Percentiles rank a stretch among this genome's conserved stretches.
Evolutionary conservation across 345 rosid genomes (phyloP).

Genomic region (Noccaea bulbosa): DNA sequence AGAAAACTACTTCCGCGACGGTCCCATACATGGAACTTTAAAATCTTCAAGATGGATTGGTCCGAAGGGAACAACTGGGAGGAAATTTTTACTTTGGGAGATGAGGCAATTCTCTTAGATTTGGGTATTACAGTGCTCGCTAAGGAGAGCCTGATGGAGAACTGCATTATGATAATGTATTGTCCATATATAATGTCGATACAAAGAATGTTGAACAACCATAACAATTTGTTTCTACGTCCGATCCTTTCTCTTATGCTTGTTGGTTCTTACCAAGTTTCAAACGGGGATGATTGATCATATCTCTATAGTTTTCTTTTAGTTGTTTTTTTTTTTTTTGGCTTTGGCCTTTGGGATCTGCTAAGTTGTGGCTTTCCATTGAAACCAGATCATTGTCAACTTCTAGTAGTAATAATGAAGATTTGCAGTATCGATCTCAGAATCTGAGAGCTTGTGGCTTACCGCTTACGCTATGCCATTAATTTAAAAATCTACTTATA

Average conservation of each 20-base stretch:
- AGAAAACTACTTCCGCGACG: background rate
- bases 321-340: too few relatives aligned
- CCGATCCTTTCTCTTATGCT: background rate
- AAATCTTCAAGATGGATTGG: conserved; percentile 12
- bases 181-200: too few relatives aligned
- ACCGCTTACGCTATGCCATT: too few relatives aligned
- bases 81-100: background rate
- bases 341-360: too few relatives aligned
- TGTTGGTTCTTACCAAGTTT: background rate
- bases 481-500: too few relatives aligned
- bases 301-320: too few relatives aligned
- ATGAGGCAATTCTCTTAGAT: conserved; percentile 15
- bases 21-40: background rate
- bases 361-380: too few relatives aligned
- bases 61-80: conserved; percentile 8
- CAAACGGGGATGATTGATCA: background rate
- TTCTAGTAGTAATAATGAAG: too few relatives aligned
- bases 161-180: too few relatives aligned
- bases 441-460: too few relatives aligned
- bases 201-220: background rate
- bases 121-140: conserved; percentile 4
- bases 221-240: background rate
- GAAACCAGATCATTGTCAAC: too few relatives aligned
- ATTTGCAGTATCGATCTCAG: too few relatives aligned
- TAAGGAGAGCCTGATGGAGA: background rate